A percentile compares a stretch with the other conserved stretches of the same genome.
Evolutionary conservation across 2,329 filamentous ascomycete genomes (phyloP).

Genomic region (Botrytis deweyae): DNA sequence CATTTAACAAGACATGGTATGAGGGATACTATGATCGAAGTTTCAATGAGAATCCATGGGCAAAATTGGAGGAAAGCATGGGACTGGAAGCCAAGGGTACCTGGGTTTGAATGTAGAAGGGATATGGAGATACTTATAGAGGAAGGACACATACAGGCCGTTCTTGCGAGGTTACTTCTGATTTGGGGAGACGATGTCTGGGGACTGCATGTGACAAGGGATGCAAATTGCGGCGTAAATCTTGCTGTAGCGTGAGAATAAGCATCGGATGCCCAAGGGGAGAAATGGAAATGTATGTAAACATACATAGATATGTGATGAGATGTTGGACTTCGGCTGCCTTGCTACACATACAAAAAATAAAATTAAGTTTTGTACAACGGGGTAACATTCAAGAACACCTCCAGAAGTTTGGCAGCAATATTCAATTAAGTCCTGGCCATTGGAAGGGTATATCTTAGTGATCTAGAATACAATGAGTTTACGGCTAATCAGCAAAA

Average conservation of each 20-base stretch:
- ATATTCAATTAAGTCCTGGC: not conserved
- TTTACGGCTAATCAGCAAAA: slow-evolving; percentile 35
- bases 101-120: slow-evolving; percentile 44
- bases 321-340: not conserved
- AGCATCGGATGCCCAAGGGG: not conserved
- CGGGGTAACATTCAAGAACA: not conserved
- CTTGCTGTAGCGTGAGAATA: not conserved
- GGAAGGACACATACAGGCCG: not conserved
- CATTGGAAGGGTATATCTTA: not conserved
- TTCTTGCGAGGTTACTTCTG: not conserved
- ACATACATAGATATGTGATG: not conserved
- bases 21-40: slow-evolving; percentile 66
- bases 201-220: not conserved
- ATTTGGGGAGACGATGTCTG: not conserved
- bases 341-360: not conserved
- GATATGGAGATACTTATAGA: not conserved
- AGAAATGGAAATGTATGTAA: not conserved
- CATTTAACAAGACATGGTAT: slow-evolving; percentile 56
- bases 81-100: slow-evolving; percentile 47
- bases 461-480: slow-evolving; percentile 37
- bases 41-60: slow-evolving; percentile 75
- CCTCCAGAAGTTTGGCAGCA: not conserved
- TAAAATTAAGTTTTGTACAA: not conserved
- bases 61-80: slow-evolving; percentile 49
- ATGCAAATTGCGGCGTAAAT: not conserved